Conservation (phyloP, 176 grass and related monocot genomes). For the Canna indica region DNA sequence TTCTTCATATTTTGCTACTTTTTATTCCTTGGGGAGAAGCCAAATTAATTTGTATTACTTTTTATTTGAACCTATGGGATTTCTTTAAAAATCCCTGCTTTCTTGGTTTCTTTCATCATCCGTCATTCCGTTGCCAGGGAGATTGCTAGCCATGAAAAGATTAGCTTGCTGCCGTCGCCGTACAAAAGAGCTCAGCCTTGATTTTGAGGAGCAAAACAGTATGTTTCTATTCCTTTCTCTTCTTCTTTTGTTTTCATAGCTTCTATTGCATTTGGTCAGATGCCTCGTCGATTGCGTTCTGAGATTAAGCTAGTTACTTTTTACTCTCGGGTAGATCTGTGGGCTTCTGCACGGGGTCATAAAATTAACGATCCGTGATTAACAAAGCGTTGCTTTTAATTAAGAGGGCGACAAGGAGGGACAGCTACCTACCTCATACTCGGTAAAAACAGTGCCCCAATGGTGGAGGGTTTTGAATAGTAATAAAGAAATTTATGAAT, state of each 20-base stretch:
- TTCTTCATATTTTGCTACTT: not conserved
- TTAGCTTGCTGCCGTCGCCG: constrained; percentile 91
- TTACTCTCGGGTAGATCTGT: not conserved
- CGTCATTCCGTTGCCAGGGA: not conserved
- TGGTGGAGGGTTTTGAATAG: too few species aligned
- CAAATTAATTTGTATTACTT: not conserved
- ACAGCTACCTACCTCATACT: not conserved
- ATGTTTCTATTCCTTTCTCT: constrained; percentile 17
- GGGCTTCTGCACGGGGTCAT: not conserved
- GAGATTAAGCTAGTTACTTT: too few species aligned
- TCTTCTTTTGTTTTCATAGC: not conserved
- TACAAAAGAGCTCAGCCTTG: constrained; percentile 87
- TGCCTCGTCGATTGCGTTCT: not conserved
- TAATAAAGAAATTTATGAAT: not conserved
- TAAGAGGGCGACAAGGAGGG: not conserved
- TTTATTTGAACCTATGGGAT: not conserved
- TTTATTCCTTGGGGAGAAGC: not conserved
- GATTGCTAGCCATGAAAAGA: constrained; percentile 35
- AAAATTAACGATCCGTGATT: too few species aligned
- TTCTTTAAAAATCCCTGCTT: not conserved
- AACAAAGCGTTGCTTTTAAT: too few species aligned
- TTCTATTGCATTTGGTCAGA: not conserved
- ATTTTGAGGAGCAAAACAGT: constrained; percentile 83
- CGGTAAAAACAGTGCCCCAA: not conserved
- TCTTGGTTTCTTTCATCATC: not conserved